A percentile compares a stretch with the other conserved stretches of the same genome.
phyloP scores from a whole-genome alignment of 768 basidiomycete genomes.

The Kwoniella bestiolae region DNA sequence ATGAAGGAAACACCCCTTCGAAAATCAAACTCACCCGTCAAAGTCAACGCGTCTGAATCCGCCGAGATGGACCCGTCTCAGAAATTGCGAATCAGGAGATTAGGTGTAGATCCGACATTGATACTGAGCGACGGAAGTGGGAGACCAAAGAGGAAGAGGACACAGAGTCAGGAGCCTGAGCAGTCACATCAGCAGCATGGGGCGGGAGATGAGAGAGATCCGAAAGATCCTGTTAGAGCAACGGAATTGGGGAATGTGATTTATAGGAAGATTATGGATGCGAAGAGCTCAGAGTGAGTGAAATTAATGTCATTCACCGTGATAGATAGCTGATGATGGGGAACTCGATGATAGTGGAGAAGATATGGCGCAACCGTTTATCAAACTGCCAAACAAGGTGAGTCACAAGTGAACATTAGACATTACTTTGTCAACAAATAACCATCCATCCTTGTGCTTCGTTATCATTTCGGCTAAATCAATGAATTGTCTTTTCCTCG shows the following conservation, averaged over 20 bases:
- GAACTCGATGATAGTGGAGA: constrained; percentile 27
- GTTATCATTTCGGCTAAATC: not conserved
- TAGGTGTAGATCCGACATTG: constrained; percentile 44
- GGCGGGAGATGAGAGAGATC: constrained; percentile 31
- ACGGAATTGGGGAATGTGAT: constrained; percentile 40
- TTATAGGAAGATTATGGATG: constrained; percentile 42
- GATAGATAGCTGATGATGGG: not conserved
- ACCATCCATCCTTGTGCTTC: not conserved
- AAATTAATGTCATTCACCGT: not conserved
- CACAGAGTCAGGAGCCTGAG: constrained; percentile 35
- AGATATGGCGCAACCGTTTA: constrained; percentile 44
- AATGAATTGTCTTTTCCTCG: not conserved
- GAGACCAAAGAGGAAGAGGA: constrained; percentile 39
- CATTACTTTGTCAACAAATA: not conserved
- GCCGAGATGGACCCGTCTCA: not conserved
- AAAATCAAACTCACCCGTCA: constrained; percentile 6
- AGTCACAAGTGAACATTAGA: not conserved
- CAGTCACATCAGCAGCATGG: not conserved
- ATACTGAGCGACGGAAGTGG: constrained; percentile 38
- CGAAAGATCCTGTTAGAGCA: constrained; percentile 45
- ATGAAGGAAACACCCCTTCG: not conserved
- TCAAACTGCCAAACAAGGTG: constrained; percentile 51
- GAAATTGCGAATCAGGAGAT: constrained; percentile 25
- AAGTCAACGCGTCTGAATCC: constrained; percentile 6
- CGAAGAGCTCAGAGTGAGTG: constrained; percentile 42